phyloP scores from a whole-genome alignment of 2,329 filamentous ascomycete species.

The Fulvia fulva region DNA sequence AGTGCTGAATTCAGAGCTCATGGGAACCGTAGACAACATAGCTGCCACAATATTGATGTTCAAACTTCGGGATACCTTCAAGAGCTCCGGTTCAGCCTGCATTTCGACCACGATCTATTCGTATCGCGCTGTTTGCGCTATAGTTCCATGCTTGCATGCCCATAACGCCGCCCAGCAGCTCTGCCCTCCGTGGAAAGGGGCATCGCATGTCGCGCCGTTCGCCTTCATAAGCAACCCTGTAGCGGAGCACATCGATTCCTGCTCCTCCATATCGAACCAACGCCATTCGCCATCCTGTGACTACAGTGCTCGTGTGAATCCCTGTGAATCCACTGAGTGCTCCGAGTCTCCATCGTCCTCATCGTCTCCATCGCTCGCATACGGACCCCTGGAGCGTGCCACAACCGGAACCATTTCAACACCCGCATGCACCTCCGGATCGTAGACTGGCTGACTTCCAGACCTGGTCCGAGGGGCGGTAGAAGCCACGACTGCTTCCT shows the following conservation, averaged over 20 bases:
- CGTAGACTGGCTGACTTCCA: background rate
- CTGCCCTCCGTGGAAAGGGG: background rate
- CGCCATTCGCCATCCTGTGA: background rate
- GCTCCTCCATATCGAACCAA: background rate
- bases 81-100: too few species aligned
- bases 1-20: too few species aligned
- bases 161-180: background rate
- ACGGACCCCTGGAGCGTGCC: background rate
- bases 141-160: too few species aligned
- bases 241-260: background rate
- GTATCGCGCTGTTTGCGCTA: too few species aligned
- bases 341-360: background rate
- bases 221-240: background rate
- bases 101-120: too few species aligned
- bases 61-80: too few species aligned
- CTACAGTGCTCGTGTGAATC: background rate
- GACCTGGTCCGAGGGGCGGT: background rate
- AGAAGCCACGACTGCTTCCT: background rate
- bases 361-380: conserved; percentile 19
- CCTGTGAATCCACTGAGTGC: background rate
- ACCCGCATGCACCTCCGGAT: background rate
- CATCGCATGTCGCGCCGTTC: background rate
- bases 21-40: too few species aligned
- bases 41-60: too few species aligned
- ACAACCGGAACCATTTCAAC: background rate